Conservation (phyloP, 805 yeast genomes). For the Teunomyces stri region DNA sequence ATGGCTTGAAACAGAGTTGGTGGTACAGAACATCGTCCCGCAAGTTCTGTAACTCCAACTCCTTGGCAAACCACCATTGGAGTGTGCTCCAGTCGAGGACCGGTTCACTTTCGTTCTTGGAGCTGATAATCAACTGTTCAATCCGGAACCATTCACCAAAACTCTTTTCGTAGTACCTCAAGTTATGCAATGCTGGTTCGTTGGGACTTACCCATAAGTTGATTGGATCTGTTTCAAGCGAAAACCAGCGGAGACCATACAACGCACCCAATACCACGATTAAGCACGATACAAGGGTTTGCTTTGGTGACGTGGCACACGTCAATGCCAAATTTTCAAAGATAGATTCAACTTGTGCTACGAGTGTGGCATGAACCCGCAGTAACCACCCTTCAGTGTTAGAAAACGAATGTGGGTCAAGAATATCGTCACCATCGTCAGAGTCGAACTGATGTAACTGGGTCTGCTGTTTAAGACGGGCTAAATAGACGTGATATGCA, state of each 20-base stretch:
- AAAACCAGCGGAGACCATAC: slow-evolving; percentile 9
- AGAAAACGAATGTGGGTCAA: background rate
- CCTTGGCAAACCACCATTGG: slow-evolving; percentile 89
- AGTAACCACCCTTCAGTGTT: background rate
- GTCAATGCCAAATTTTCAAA: slow-evolving; percentile 53
- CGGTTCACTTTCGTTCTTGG: slow-evolving; percentile 58
- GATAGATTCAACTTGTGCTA: slow-evolving; percentile 17
- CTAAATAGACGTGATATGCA: slow-evolving; percentile 32
- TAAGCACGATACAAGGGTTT: slow-evolving; percentile 21
- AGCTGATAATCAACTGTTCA: slow-evolving; percentile 70
- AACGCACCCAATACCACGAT: slow-evolving; percentile 38
- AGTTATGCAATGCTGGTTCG: slow-evolving; percentile 67
- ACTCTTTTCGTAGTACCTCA: slow-evolving; percentile 65
- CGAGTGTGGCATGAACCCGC: slow-evolving; percentile 4
- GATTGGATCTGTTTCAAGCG: slow-evolving; percentile 76
- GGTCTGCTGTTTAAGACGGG: slow-evolving; percentile 6
- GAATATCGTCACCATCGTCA: background rate
- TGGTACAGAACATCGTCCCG: slow-evolving; percentile 36
- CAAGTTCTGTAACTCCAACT: slow-evolving; percentile 43
- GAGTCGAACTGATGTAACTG: slow-evolving; percentile 1
- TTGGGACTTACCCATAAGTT: slow-evolving; percentile 85
- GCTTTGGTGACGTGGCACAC: slow-evolving; percentile 61
- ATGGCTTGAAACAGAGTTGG: slow-evolving; percentile 81
- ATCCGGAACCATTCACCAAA: slow-evolving; percentile 93
- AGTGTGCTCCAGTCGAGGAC: slow-evolving; percentile 63